phyloP scores from a whole-genome alignment of 2,329 filamentous ascomycete species.

The Pseudofabraea citricarpa region DNA sequence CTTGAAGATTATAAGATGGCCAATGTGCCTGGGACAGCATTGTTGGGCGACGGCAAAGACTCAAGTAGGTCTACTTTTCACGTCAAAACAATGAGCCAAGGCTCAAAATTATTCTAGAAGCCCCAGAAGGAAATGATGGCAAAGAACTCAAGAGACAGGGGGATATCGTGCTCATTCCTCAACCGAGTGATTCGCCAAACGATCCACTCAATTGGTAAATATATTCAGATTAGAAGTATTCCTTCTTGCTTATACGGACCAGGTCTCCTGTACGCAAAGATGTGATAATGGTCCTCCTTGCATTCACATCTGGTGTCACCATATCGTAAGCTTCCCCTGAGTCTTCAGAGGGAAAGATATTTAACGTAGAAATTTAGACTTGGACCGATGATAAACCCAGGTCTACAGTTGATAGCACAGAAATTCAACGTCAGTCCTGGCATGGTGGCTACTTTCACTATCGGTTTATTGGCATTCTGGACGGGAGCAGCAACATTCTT shows the following conservation, averaged over 20 bases:
- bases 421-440: slow-evolving; percentile 33
- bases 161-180: slow-evolving; percentile 47
- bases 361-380: too few relatives aligned
- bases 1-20: slow-evolving; percentile 1
- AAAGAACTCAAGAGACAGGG: slow-evolving; percentile 31
- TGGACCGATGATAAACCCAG: slow-evolving; percentile 36
- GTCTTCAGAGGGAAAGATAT: too few relatives aligned
- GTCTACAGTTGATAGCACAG: slow-evolving; percentile 28
- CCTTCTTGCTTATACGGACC: not conserved
- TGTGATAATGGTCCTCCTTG: slow-evolving; percentile 20
- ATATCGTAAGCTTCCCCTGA: slow-evolving; percentile 15
- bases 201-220: slow-evolving; percentile 46
- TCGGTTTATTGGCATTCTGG: slow-evolving; percentile 33
- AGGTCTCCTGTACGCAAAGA: slow-evolving; percentile 21
- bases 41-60: not conserved
- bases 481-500: slow-evolving; percentile 37
- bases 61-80: not conserved
- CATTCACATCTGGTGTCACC: slow-evolving; percentile 23
- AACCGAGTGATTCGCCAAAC: slow-evolving; percentile 47
- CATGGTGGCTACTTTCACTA: slow-evolving; percentile 27
- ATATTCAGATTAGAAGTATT: slow-evolving; percentile 19
- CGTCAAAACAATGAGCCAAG: not conserved
- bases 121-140: slow-evolving; percentile 16
- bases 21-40: slow-evolving; percentile 1
- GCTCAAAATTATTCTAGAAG: slow-evolving; percentile 6